These are phyloP conservation scores for Margaritispora aquatica DNA, from an alignment of 495 filamentous ascomycete genomes.

Conservation along the genomic window DNA sequence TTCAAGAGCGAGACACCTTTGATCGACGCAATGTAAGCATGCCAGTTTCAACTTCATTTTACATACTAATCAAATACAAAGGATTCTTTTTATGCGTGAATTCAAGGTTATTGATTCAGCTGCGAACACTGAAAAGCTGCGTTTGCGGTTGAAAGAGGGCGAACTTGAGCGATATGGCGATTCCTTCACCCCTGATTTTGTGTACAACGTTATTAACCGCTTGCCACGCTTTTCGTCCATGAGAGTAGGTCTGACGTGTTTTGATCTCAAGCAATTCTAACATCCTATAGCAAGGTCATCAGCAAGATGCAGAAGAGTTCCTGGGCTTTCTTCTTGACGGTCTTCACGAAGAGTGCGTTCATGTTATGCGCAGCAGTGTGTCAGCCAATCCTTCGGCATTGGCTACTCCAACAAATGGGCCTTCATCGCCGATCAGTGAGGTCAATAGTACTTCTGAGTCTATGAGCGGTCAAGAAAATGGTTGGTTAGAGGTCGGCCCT, in stretches of 20 bases:
- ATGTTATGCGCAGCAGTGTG: slow-evolving; percentile 55
- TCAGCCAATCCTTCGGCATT: slow-evolving; percentile 33
- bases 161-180: slow-evolving; percentile 91
- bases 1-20: slow-evolving; percentile 94
- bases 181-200: slow-evolving; percentile 86
- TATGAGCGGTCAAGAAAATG: slow-evolving; percentile 39
- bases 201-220: slow-evolving; percentile 85
- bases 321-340: slow-evolving; percentile 89
- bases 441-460: slow-evolving; percentile 8
- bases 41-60: slow-evolving; percentile 20
- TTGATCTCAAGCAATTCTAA: not conserved
- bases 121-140: slow-evolving; percentile 64
- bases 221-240: slow-evolving; percentile 86
- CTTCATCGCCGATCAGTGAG: slow-evolving; percentile 32
- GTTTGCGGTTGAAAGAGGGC: slow-evolving; percentile 63
- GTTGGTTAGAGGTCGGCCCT: slow-evolving; percentile 91
- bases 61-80: slow-evolving; percentile 38
- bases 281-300: slow-evolving; percentile 61
- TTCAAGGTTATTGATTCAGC: slow-evolving; percentile 81
- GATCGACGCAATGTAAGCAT: slow-evolving; percentile 78
- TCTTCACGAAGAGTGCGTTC: slow-evolving; percentile 85
- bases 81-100: slow-evolving; percentile 90
- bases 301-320: slow-evolving; percentile 98
- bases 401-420: slow-evolving; percentile 31
- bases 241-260: slow-evolving; percentile 40